Base-by-base conservation (phyloP, 1,284 basidiomycete genomes). In the Boletellus deceptivus region DNA sequence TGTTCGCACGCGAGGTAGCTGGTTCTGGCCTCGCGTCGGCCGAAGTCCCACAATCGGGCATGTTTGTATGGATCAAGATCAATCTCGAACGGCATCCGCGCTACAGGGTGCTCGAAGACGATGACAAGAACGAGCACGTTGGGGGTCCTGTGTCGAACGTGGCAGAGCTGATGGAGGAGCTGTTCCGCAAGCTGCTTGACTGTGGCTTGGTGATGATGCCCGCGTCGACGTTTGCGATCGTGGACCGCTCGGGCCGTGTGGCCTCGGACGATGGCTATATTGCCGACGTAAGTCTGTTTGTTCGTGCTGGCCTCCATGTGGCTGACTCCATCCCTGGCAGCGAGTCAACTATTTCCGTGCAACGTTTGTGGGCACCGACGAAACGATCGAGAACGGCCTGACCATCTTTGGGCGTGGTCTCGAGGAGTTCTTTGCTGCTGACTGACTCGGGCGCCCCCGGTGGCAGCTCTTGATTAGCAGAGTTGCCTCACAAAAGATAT, bases 41-140 rank as follows among this genome's bases (percentile, higher is more conserved):
- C 0, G 61, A 67, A 41, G 46, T 49, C 4, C 65, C 67, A 3
- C 51, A 69, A 51, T 70, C 69, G 5, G 69, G 69, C 50, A 70
- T 70, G 69, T 70, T 70, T 40, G 58, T 71, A 6, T 70, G 69
- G 69, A 63, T 70, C 54, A 69, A 61, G 49, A 48, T 70, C 27
- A 49, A 72, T 50, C 57, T 70, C 41, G 54, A 62, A 29, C 58
- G 53, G 13, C 71, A 71, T 27, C 52, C 64, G 17, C 60, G 56
- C 3, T 70, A 59, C 55, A 55, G 53, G 40, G 49, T 44, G 24
- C 48, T 59, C 22, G 62, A 61, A 48, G 55, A 9, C 27, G 29
- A 11, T 11, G 29, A 31, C 11, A 31, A 57, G 6, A 25, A 46
- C n/a, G 44, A 51, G 18, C 39, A 6, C 20, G 52, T 46, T 16